A percentile compares a stretch with the other conserved stretches of the same genome.
These are phyloP conservation scores for Alternaria gansuensis DNA, from an alignment of 2,329 filamentous ascomycete species.

Conservation along the genomic window DNA sequence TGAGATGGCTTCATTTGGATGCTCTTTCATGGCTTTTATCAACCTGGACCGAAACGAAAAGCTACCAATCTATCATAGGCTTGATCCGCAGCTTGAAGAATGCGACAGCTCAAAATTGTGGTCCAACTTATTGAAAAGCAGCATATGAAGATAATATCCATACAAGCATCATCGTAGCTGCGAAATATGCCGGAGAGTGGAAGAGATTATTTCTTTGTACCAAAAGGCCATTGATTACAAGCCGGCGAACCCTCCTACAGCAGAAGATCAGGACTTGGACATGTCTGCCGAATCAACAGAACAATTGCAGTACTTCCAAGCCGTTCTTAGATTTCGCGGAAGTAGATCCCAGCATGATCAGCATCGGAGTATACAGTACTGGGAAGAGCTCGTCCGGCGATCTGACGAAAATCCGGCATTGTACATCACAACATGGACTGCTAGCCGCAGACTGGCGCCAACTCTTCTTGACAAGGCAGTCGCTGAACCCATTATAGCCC, in stretches of 20 bases:
- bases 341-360: not conserved
- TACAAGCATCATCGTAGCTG: conserved; percentile 1
- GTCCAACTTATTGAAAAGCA: not conserved
- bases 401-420: not conserved
- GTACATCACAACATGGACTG: not conserved
- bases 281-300: not conserved
- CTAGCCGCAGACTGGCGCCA: not conserved
- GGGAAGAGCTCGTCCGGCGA: not conserved
- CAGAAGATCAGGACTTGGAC: not conserved
- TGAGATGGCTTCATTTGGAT: not conserved
- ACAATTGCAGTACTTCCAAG: conserved; percentile 1
- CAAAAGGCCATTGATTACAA: conserved; percentile 8
- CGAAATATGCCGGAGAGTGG: not conserved
- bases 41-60: not conserved
- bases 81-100: not conserved
- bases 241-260: not conserved
- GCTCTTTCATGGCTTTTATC: not conserved
- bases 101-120: not conserved
- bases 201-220: not conserved
- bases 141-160: not conserved
- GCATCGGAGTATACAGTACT: not conserved
- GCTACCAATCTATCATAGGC: not conserved
- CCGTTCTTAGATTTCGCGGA: not conserved
- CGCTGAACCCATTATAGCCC: not conserved
- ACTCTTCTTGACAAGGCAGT: conserved; percentile 7